Conservation (phyloP, 257 asterid species). For the Petunia axillaris region DNA sequence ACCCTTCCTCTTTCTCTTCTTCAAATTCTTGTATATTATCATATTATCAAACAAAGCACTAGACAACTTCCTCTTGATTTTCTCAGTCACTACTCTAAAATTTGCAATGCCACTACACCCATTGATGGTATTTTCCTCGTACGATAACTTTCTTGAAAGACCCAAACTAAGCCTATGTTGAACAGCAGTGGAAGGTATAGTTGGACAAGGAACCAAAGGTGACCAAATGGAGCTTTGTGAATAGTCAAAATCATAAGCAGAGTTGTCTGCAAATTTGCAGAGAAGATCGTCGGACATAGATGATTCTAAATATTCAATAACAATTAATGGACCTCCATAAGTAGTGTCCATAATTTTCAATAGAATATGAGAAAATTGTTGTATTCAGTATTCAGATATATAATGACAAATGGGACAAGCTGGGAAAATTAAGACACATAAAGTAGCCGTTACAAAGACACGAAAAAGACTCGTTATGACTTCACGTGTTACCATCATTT, state of each 20-base stretch:
- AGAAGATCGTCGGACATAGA: slow-evolving; percentile 73
- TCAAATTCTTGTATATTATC: slow-evolving; percentile 44
- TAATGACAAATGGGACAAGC: too few species aligned
- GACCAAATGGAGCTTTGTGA: slow-evolving; percentile 95
- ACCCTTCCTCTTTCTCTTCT: slow-evolving; percentile 39
- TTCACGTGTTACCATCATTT: background rate
- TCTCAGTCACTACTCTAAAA: slow-evolving; percentile 43
- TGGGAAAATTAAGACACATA: background rate
- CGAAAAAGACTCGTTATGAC: background rate
- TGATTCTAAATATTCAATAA: slow-evolving; percentile 73
- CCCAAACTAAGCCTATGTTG: slow-evolving; percentile 4
- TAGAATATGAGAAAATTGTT: background rate
- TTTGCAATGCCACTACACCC: background rate
- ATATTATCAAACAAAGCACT: slow-evolving; percentile 42
- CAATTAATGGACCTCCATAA: slow-evolving; percentile 39
- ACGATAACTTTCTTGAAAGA: slow-evolving; percentile 45
- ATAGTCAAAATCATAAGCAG: slow-evolving; percentile 79
- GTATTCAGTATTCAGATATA: background rate
- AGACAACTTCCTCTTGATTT: slow-evolving; percentile 58
- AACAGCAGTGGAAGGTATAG: slow-evolving; percentile 2
- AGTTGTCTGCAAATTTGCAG: slow-evolving; percentile 76
- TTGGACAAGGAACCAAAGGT: slow-evolving; percentile 60
- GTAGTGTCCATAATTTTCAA: background rate
- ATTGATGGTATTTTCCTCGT: slow-evolving; percentile 28
- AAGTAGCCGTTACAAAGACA: slow-evolving; percentile 1